phyloP scores from a whole-genome alignment of 2,329 filamentous ascomycete species.

The Phaeosphaeria sp. region DNA sequence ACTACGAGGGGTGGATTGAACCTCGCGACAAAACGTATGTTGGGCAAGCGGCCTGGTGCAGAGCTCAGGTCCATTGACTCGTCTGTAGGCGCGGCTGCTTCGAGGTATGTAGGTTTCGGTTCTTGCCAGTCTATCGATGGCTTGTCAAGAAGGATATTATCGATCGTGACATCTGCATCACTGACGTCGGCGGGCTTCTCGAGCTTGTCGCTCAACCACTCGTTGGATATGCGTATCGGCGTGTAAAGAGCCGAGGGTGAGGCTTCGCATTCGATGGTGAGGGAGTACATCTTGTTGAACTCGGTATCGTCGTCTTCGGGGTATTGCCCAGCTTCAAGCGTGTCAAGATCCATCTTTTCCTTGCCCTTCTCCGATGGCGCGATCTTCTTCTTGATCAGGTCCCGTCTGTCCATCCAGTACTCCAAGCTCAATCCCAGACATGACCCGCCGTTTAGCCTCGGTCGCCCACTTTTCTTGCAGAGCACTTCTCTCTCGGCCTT shows the following conservation, averaged over 20 bases:
- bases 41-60: slow-evolving; percentile 65
- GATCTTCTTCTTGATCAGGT: slow-evolving; percentile 43
- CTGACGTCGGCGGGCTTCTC: slow-evolving; percentile 59
- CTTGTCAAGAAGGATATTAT: slow-evolving; percentile 52
- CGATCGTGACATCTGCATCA: slow-evolving; percentile 43
- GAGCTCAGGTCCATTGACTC: slow-evolving; percentile 63
- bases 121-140: slow-evolving; percentile 72
- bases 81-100: slow-evolving; percentile 36
- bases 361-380: slow-evolving; percentile 46
- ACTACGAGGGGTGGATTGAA: slow-evolving; percentile 78
- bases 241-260: slow-evolving; percentile 57
- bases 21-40: slow-evolving; percentile 75
- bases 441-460: slow-evolving; percentile 71
- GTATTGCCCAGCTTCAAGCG: slow-evolving; percentile 16
- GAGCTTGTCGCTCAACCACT: slow-evolving; percentile 75
- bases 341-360: slow-evolving; percentile 45
- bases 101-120: slow-evolving; percentile 66
- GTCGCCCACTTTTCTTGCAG: slow-evolving; percentile 73
- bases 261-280: slow-evolving; percentile 70
- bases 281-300: slow-evolving; percentile 65
- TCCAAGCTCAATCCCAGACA: slow-evolving; percentile 74
- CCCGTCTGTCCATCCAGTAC: slow-evolving; percentile 75
- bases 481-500: slow-evolving; percentile 65
- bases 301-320: slow-evolving; percentile 48
- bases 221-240: slow-evolving; percentile 72